These are phyloP conservation scores for Nadsonia fulvescens DNA, from an alignment of 805 yeast genomes.

Conservation along the genomic window DNA sequence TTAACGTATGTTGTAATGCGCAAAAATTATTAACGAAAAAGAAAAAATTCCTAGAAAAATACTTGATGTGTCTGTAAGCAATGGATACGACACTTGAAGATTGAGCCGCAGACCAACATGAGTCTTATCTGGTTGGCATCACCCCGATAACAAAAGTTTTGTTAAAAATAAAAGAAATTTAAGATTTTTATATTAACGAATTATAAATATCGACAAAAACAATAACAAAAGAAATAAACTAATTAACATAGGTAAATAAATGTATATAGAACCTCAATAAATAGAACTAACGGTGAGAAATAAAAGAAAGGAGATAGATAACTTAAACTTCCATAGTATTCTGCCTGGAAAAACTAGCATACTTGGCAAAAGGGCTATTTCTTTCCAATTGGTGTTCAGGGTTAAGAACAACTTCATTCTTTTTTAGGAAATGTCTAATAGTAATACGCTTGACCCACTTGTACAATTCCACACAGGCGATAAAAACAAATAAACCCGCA, in stretches of 20 bases:
- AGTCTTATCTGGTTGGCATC: too few species aligned
- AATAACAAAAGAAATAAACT: too few species aligned
- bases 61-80: too few species aligned
- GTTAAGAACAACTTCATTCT: conserved; percentile 27
- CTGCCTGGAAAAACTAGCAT: conserved; percentile 38
- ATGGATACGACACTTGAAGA: not conserved
- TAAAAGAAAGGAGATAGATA: not conserved
- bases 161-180: too few species aligned
- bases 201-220: too few species aligned
- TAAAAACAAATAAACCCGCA: conserved; percentile 40
- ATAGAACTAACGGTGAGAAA: conserved; percentile 1
- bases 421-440: conserved; percentile 20
- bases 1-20: not conserved
- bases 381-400: conserved; percentile 51
- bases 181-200: too few species aligned
- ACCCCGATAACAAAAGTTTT: too few species aligned
- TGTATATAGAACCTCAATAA: too few species aligned
- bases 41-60: too few species aligned
- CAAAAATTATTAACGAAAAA: not conserved
- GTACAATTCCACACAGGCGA: conserved; percentile 46
- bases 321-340: conserved; percentile 21
- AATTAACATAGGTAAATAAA: too few species aligned
- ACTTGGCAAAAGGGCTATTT: conserved; percentile 42
- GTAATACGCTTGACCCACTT: conserved; percentile 47
- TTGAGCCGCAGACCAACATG: not conserved